phyloP scores from a whole-genome alignment of 148 eudicot species.

The Fagopyrum tataricum region DNA sequence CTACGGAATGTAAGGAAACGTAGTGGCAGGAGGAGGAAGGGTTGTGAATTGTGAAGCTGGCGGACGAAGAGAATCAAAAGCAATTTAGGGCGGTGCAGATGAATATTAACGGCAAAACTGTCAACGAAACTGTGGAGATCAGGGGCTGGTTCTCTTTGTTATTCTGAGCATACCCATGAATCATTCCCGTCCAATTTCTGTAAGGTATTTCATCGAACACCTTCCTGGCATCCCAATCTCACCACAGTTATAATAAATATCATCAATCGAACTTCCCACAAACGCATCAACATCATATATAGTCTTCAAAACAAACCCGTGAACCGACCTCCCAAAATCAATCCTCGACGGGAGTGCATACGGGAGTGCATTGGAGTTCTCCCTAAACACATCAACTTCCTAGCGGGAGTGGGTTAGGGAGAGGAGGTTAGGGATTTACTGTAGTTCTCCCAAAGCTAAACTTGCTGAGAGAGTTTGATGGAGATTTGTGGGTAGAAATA shows the following conservation, averaged over 20 bases:
- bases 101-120: no score
- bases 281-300: slow-evolving; percentile 57
- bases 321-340: slow-evolving; percentile 44
- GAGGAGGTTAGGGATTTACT: slow-evolving; percentile 42
- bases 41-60: no score
- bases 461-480: slow-evolving; percentile 18
- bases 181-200: slow-evolving; percentile 85
- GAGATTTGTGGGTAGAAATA: not conserved
- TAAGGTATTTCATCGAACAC: slow-evolving; percentile 75
- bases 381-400: no score
- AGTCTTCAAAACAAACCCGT: slow-evolving; percentile 50
- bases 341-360: slow-evolving; percentile 18
- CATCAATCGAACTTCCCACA: slow-evolving; percentile 69
- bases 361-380: no score
- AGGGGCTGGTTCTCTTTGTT: no score
- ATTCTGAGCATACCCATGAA: slow-evolving; percentile 74
- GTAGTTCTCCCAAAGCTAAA: slow-evolving; percentile 27
- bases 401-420: slow-evolving; percentile 35
- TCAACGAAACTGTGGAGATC: no score
- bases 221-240: slow-evolving; percentile 50
- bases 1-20: no score
- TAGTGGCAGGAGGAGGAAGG: no score
- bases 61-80: no score
- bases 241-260: slow-evolving; percentile 79
- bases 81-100: no score